Evolutionary conservation across 2,329 filamentous ascomycete species (phyloP).

Genomic region (Colletotrichum sansevieriae): DNA sequence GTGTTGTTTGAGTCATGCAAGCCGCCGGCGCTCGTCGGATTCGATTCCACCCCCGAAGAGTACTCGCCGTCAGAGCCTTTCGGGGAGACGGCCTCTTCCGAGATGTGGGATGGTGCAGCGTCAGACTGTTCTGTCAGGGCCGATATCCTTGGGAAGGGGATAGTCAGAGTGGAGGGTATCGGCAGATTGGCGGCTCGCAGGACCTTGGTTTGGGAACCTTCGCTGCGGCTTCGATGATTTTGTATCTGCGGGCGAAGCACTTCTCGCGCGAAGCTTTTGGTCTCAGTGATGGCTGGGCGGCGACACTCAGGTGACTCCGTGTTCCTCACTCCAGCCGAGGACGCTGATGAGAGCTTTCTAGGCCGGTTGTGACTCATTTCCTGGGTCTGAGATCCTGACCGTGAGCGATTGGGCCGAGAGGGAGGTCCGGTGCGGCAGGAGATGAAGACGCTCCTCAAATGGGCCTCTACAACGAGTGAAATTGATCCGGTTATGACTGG

Average conservation of each 20-base stretch:
- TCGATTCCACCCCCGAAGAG: slow-evolving; percentile 35
- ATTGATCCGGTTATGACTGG: slow-evolving; percentile 34
- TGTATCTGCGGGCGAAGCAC: background rate
- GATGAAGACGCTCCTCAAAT: slow-evolving; percentile 37
- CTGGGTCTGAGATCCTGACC: slow-evolving; percentile 2
- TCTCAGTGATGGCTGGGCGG: background rate
- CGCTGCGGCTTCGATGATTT: slow-evolving; percentile 2
- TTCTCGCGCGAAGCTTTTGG: background rate
- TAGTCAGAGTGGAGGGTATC: slow-evolving; percentile 21
- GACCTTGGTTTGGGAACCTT: background rate
- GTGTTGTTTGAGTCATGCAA: slow-evolving; percentile 22
- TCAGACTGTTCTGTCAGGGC: slow-evolving; percentile 36
- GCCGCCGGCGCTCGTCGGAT: slow-evolving; percentile 29
- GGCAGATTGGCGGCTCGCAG: slow-evolving; percentile 6
- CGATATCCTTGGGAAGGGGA: slow-evolving; percentile 36
- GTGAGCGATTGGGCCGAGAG: background rate
- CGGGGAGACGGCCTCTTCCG: slow-evolving; percentile 7
- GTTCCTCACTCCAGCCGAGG: slow-evolving; percentile 13
- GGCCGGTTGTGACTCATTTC: background rate
- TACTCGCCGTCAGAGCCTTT: slow-evolving; percentile 36
- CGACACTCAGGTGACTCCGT: background rate
- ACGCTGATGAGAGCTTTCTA: slow-evolving; percentile 20
- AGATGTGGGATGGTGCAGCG: background rate
- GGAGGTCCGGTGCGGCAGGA: slow-evolving; percentile 22
- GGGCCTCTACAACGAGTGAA: slow-evolving; percentile 31